These are phyloP conservation scores for Yarrowia yakushimensis DNA, from an alignment of 805 yeast genomes.

Conservation along the genomic window DNA sequence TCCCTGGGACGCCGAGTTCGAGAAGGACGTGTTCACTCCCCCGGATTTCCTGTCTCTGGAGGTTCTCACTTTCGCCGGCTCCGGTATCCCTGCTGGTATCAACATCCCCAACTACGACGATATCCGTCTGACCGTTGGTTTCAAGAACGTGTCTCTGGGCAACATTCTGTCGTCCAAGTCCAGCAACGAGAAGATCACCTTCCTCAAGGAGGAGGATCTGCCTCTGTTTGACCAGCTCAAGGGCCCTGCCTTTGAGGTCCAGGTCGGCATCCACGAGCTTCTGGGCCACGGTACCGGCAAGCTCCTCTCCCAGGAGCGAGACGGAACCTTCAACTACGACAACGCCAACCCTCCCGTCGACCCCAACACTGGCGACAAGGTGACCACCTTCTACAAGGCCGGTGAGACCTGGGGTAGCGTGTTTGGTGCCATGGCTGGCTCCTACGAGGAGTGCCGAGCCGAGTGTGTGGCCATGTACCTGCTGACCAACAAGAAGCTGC, in stretches of 20 bases:
- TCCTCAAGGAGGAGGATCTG: constrained; percentile 52
- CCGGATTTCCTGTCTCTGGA: constrained; percentile 92
- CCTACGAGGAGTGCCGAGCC: constrained; percentile 91
- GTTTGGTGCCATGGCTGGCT: constrained; percentile 78
- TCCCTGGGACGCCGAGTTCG: constrained; percentile 76
- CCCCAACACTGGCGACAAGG: constrained; percentile 54
- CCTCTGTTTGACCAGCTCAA: constrained; percentile 65
- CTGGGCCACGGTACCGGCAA: constrained; percentile 92
- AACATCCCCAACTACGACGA: constrained; percentile 92
- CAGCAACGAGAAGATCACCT: constrained; percentile 63
- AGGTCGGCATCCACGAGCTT: constrained; percentile 89
- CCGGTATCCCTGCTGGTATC: constrained; percentile 91
- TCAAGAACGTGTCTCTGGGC: constrained; percentile 86
- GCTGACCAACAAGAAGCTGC: constrained; percentile 61
- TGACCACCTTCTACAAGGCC: constrained; percentile 64
- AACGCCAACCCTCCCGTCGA: constrained; percentile 57
- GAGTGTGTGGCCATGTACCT: constrained; percentile 84
- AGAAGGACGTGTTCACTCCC: constrained; percentile 81
- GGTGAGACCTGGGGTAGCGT: constrained; percentile 91
- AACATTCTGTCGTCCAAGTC: constrained; percentile 77
- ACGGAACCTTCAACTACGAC: constrained; percentile 72
- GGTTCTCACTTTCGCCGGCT: constrained; percentile 83
- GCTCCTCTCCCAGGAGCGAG: constrained; percentile 56
- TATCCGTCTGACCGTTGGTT: constrained; percentile 76
- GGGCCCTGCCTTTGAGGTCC: constrained; percentile 84